Evolutionary conservation across 1,284 basidiomycete genomes (phyloP), one percentile per base, ranked within the genome.

Genomic region (Mycena sp.): DNA sequence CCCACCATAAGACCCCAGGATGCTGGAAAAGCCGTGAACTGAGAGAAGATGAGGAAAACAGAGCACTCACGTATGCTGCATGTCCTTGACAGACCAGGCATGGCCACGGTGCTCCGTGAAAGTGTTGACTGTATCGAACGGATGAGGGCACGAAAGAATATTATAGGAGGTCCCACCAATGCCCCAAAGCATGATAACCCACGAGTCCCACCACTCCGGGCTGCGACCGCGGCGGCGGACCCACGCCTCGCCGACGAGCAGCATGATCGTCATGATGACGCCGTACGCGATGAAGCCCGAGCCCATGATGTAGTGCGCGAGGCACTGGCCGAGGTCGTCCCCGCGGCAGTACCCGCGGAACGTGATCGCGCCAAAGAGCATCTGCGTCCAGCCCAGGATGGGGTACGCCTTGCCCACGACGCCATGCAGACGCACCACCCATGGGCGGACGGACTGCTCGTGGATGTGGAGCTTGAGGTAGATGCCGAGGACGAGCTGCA

Each of bases 381-480:
- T 90, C 73, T 96, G 94, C 1, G 83, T 83, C 94, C 95, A 99
- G 19, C 92, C 96, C 17, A 98, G 71, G 58, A 98, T 81, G 0
- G 95, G 95, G 76, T 94, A 99, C 19, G 81, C 70, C 74, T 93
- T 96, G 19, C 97, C 97, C 4, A 98, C 77, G 17, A 94, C 70
- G 1, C 94, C 91, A 71, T 99, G 97, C 1, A 83, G 76, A 11
- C 81, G 78, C 14, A 95, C 91, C 7, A 91, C 86, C 70, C 85
- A 91, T 0, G 92, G 92, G 25, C 96, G 85, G 11, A 96, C 72
- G 1, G 85, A 85, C 65, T 83, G 81, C 77, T 98, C 94, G 66
- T 96, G 85, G 21, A 98, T 89, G 76, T 99, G 97, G 4, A 97
- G 80, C 78, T 97, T 98, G 67, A 99, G 89, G 77, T 98, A 99